Base-by-base conservation (phyloP, 768 basidiomycete genomes). In the Lactifluus rugatus region DNA sequence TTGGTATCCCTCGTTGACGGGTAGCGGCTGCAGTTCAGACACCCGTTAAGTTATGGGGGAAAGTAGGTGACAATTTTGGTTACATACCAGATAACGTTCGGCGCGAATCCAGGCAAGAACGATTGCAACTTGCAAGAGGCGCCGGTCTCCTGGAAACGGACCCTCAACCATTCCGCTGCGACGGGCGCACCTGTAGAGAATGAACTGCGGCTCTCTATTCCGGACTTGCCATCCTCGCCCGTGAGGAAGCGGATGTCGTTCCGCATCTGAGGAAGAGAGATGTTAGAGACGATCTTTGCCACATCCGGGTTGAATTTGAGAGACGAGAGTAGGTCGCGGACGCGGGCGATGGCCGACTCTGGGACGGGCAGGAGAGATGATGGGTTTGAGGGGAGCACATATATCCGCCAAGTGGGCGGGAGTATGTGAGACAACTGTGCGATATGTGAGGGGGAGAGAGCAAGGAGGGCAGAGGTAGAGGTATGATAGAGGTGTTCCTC, bases 71-170 rank as follows among this genome's bases (percentile, higher is more conserved):
- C 14, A 44, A 17, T 25, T 19, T 19, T 8, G 6, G 28, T 3
- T 28, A 49, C 54, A 53, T 75, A 91, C 84, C 92, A 95, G 57
- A 95, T 77, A 46, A 95, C 85, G 66, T 95, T 92, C 10, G 93
- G 93, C 3, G 89, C 78, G 67, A 90, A 93, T 7, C 87, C 89
- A 14, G 44, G 9, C 26, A 84, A 69, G 78, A 93, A 96, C 0
- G 74, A 66, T 64, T 75, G 75, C 28, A 91, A 75, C 57, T 78
- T 76, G 70, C 93, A 95, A 3, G 70, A 70, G 1, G 89, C 91
- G 0, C 93, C 93, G 0, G 82, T 81, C 8, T 75, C 75, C 72
- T 93, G 87, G 52, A 93, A 81, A 52, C 76, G 76, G 14, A 70
- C 74, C 72, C 84, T 87, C 64, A 95, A 76, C 89, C 89, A 88